Conservation (phyloP, 78 protist species). For the Capsaspora owczarzaki region DNA sequence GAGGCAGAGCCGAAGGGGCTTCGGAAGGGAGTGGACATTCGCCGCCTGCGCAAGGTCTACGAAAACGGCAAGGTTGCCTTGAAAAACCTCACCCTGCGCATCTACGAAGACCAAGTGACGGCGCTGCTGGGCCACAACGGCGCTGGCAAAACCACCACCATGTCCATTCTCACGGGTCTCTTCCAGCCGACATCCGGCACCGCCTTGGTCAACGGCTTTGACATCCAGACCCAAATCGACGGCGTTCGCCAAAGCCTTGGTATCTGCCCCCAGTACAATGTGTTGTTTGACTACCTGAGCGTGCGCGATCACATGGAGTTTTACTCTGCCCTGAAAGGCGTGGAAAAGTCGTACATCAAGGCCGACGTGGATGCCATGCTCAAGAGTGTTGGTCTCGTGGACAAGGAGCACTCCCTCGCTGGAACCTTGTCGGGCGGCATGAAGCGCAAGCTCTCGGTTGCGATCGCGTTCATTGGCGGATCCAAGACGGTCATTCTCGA, state of each 20-base stretch:
- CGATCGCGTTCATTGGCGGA: conserved; percentile 10
- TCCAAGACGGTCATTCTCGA: neutral
- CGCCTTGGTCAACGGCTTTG: conserved; percentile 50
- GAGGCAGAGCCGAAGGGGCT: neutral
- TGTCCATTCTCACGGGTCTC: conserved; percentile 76
- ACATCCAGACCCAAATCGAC: conserved; percentile 14
- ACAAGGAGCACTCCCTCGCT: neutral
- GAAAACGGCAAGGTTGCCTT: conserved; percentile 21
- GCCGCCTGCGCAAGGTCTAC: conserved; percentile 17
- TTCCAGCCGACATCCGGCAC: conserved; percentile 60
- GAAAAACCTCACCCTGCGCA: neutral
- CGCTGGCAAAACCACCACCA: conserved; percentile 81
- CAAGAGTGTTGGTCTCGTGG: neutral
- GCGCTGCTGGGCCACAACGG: conserved; percentile 48
- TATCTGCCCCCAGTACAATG: conserved; percentile 77
- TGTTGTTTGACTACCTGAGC: conserved; percentile 51
- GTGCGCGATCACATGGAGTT: conserved; percentile 51
- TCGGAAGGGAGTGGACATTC: conserved; percentile 2
- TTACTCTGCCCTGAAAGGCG: conserved; percentile 36
- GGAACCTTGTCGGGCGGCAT: conserved; percentile 25
- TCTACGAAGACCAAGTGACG: conserved; percentile 26
- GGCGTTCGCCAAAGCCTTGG: conserved; percentile 40
- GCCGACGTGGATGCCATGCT: neutral
- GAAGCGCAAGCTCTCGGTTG: conserved; percentile 37
- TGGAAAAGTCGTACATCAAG: neutral